Evolutionary conservation across 2,329 filamentous ascomycete genomes (phyloP).

Genomic region (Aspergillus fructus): DNA sequence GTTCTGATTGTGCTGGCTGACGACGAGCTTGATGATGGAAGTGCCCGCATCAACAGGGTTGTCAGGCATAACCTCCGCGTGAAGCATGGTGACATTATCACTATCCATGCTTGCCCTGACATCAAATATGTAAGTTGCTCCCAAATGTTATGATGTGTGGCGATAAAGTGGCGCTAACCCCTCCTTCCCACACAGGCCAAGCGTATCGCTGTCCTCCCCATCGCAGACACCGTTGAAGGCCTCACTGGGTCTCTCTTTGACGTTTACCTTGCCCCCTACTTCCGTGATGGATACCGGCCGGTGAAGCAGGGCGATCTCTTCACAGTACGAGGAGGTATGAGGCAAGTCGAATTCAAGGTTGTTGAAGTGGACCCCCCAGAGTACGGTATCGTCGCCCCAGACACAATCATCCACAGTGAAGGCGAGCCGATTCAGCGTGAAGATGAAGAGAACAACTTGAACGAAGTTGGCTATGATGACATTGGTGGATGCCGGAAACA

Average conservation of each 20-base stretch:
- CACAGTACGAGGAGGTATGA: constrained; percentile 96
- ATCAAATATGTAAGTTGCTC: constrained; percentile 93
- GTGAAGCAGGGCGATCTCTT: constrained; percentile 97
- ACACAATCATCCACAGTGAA: constrained; percentile 98
- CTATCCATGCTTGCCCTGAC: constrained; percentile 94
- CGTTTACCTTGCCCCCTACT: constrained; percentile 98
- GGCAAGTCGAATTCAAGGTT: constrained; percentile 99
- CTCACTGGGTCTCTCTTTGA: constrained; percentile 97
- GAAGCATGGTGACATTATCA: constrained; percentile 97
- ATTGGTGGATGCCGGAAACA: constrained; percentile 99
- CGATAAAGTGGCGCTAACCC: constrained; percentile 1
- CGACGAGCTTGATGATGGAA: constrained; percentile 96
- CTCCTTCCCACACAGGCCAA: constrained; percentile 68
- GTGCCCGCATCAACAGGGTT: constrained; percentile 95
- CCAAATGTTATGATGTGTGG: neutral
- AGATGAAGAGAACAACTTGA: constrained; percentile 98
- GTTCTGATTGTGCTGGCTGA: constrained; percentile 96
- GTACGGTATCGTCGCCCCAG: constrained; percentile 97
- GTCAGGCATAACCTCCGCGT: constrained; percentile 97
- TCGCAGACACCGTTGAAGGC: constrained; percentile 96
- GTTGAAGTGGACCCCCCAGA: constrained; percentile 98
- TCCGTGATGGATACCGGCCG: constrained; percentile 97
- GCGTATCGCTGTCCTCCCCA: constrained; percentile 95
- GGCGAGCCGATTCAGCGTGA: constrained; percentile 96
- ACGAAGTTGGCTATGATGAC: constrained; percentile 98